These are phyloP conservation scores for Wickerhamia fluorescens DNA, from an alignment of 805 yeast species.

Conservation along the genomic window DNA sequence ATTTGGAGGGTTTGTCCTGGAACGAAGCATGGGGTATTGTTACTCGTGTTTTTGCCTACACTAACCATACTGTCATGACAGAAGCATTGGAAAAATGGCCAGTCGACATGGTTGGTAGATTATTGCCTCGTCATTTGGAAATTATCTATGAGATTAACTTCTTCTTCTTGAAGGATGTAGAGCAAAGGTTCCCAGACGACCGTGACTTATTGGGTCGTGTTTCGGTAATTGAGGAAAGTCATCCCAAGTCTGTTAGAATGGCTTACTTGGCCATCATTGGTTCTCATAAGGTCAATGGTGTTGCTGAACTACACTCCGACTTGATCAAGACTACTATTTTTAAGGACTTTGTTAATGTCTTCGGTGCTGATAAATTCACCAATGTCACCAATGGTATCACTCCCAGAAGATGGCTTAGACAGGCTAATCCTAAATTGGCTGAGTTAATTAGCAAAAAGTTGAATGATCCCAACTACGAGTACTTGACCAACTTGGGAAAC, in stretches of 20 bases:
- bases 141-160: constrained; percentile 82
- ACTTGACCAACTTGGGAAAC: constrained; percentile 57
- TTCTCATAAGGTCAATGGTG: constrained; percentile 91
- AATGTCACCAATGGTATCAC: constrained; percentile 94
- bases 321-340: constrained; percentile 83
- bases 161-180: constrained; percentile 70
- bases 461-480: constrained; percentile 58
- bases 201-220: constrained; percentile 59
- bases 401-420: constrained; percentile 93
- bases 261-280: constrained; percentile 88
- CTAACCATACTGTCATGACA: constrained; percentile 91
- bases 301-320: constrained; percentile 91
- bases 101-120: constrained; percentile 64
- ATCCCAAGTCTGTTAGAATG: constrained; percentile 83
- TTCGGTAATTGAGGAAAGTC: constrained; percentile 77
- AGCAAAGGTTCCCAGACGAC: constrained; percentile 69
- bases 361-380: constrained; percentile 76
- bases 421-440: constrained; percentile 81
- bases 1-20: constrained; percentile 77
- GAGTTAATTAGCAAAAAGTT: constrained; percentile 65
- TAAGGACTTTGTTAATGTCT: constrained; percentile 79
- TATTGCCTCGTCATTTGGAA: constrained; percentile 88
- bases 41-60: constrained; percentile 76
- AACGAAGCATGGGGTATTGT: constrained; percentile 82
- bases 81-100: constrained; percentile 98